These are phyloP conservation scores for Tolypocladium amazonense DNA, from an alignment of 2,329 filamentous ascomycete species.

Conservation along the genomic window DNA sequence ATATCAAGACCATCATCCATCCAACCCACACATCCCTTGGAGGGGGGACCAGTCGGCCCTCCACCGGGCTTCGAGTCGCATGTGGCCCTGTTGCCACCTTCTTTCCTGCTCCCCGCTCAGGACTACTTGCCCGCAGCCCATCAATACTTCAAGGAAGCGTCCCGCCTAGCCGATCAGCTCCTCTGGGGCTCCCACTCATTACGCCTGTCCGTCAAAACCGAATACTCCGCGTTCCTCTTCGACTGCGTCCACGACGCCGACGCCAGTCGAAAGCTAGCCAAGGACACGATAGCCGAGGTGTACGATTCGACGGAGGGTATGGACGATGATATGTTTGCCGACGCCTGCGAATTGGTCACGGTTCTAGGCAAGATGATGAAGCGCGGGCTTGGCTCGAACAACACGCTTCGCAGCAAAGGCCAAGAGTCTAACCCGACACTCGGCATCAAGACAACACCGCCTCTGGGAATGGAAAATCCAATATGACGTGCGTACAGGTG, in stretches of 20 bases:
- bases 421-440: slow-evolving; percentile 16
- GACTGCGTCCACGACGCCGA: slow-evolving; percentile 82
- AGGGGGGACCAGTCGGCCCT: slow-evolving; percentile 47
- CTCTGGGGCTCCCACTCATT: slow-evolving; percentile 85
- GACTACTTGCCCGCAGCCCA: slow-evolving; percentile 79
- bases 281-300: slow-evolving; percentile 77
- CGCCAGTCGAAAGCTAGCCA: slow-evolving; percentile 64
- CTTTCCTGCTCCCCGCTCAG: slow-evolving; percentile 68
- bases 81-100: slow-evolving; percentile 36
- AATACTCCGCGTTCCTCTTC: slow-evolving; percentile 87
- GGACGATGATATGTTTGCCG: slow-evolving; percentile 90
- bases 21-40: slow-evolving; percentile 37
- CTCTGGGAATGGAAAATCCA: slow-evolving; percentile 31
- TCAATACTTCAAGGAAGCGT: slow-evolving; percentile 69
- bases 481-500: slow-evolving; percentile 17
- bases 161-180: slow-evolving; percentile 60
- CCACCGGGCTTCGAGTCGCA: slow-evolving; percentile 42
- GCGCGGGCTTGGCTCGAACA: slow-evolving; percentile 44
- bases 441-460: slow-evolving; percentile 12
- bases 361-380: slow-evolving; percentile 84
- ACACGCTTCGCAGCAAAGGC: slow-evolving; percentile 21
- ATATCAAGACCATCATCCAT: slow-evolving; percentile 32
- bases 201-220: slow-evolving; percentile 79
- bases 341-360: slow-evolving; percentile 79
- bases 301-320: slow-evolving; percentile 87